phyloP scores from a whole-genome alignment of 192 early-diverging fungal species.

The Lobosporangium transversale region DNA sequence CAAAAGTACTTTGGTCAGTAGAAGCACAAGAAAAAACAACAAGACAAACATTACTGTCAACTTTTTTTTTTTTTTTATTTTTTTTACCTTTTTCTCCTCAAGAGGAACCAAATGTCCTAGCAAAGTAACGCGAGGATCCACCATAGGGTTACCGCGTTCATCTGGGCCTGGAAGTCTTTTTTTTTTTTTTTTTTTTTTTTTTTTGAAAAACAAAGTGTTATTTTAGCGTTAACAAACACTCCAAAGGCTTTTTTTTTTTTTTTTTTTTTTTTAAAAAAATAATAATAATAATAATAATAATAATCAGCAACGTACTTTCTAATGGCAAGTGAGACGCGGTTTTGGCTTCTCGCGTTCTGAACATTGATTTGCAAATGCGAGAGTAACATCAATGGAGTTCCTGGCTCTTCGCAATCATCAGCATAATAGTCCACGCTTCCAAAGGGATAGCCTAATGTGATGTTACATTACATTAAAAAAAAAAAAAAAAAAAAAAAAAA shows the following conservation, averaged over 20 bases:
- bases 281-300: no score
- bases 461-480: no score
- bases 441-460: conserved; percentile 57
- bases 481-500: no score
- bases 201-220: no score
- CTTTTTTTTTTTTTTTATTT: no score
- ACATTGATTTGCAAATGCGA: conserved; percentile 56
- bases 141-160: conserved; percentile 44
- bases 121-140: conserved; percentile 57
- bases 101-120: conserved; percentile 51
- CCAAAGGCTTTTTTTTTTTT: not conserved
- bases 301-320: conserved; percentile 38
- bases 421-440: conserved; percentile 62
- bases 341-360: conserved; percentile 26
- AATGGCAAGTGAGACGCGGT: conserved; percentile 55
- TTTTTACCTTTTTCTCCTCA: conserved; percentile 18
- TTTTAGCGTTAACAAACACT: not conserved
- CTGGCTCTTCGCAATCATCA: conserved; percentile 55
- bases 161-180: conserved; percentile 22
- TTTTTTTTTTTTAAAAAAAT: not conserved
- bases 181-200: no score
- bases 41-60: no score
- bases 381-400: conserved; percentile 57
- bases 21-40: not conserved
- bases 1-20: not conserved